Evolutionary conservation across 2,329 filamentous ascomycete species (phyloP).

Genomic region (Phaeosphaeria sp.): DNA sequence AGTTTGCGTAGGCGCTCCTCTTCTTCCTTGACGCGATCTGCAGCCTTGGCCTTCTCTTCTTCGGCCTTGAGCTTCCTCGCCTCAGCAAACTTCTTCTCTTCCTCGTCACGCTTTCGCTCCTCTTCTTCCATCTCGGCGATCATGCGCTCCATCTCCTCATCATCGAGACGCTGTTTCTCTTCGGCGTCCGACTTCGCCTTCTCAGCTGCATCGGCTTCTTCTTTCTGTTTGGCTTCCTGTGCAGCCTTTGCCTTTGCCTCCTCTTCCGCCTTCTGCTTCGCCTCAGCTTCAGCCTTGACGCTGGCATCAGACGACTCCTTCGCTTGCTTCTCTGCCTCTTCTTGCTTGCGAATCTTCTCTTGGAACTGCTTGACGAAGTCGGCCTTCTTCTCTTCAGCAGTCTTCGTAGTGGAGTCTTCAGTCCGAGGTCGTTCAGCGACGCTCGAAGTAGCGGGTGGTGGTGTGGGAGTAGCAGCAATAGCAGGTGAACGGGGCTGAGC

Average conservation of each 20-base stretch:
- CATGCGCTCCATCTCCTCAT: conserved; percentile 62
- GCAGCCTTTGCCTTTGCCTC: conserved; percentile 50
- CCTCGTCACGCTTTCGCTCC: conserved; percentile 63
- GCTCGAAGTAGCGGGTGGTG: conserved; percentile 75
- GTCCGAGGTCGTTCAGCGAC: conserved; percentile 67
- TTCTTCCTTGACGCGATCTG: conserved; percentile 51
- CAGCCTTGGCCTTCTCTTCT: conserved; percentile 64
- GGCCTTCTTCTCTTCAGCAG: conserved; percentile 72
- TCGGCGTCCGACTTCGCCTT: conserved; percentile 50
- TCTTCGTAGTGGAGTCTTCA: conserved; percentile 72
- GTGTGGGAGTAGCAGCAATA: conserved; percentile 71
- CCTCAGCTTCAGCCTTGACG: conserved; percentile 52
- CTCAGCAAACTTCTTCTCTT: conserved; percentile 73
- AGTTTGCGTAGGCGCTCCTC: conserved; percentile 60
- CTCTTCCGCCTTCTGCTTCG: conserved; percentile 60
- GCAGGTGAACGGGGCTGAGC: conserved; percentile 65
- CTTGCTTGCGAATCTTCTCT: conserved; percentile 54
- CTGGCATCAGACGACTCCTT: conserved; percentile 50
- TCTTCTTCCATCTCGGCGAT: conserved; percentile 66
- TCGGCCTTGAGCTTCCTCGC: conserved; percentile 69
- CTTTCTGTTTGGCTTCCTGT: conserved; percentile 40
- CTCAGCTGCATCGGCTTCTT: conserved; percentile 43
- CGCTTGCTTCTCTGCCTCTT: conserved; percentile 65
- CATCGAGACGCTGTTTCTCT: conserved; percentile 46
- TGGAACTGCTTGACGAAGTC: conserved; percentile 74